Evolutionary conservation across 495 filamentous ascomycete genomes (phyloP).

Genomic region (Jackrogersella minutella): DNA sequence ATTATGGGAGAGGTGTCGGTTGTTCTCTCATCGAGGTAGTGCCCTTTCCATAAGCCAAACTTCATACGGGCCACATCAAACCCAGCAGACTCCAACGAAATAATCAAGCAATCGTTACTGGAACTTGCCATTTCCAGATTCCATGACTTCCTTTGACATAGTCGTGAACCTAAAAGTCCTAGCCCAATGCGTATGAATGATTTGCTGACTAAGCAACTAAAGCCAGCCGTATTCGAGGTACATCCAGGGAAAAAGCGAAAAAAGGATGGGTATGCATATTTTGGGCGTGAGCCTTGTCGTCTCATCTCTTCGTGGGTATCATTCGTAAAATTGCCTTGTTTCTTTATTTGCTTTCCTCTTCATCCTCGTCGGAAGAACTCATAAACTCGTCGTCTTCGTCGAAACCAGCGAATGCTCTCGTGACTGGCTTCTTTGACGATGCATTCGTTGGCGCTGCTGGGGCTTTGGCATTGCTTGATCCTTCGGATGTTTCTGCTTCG

Average conservation of each 20-base stretch:
- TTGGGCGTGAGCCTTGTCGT: background rate
- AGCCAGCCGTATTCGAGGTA: background rate
- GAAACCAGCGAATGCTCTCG: slow-evolving; percentile 77
- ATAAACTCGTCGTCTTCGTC: slow-evolving; percentile 93
- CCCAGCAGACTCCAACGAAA: background rate
- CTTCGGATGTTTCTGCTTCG: slow-evolving; percentile 47
- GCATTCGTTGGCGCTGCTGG: slow-evolving; percentile 49
- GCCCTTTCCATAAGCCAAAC: background rate
- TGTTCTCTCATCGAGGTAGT: background rate
- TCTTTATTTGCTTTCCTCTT: slow-evolving; percentile 34
- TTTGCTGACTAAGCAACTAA: background rate
- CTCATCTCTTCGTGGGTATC: slow-evolving; percentile 15
- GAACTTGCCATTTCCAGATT: background rate
- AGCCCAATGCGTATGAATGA: background rate
- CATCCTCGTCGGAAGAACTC: slow-evolving; percentile 74
- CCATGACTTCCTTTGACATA: background rate
- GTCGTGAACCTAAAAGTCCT: background rate
- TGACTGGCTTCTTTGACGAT: slow-evolving; percentile 54
- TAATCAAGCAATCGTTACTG: background rate
- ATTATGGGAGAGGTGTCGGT: background rate
- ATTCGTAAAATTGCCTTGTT: background rate
- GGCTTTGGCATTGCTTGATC: slow-evolving; percentile 47
- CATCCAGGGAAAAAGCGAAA: background rate
- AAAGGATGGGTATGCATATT: background rate
- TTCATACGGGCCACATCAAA: background rate